Conservation (phyloP, 2,329 filamentous ascomycete genomes). For the Tympanopsis confertula region DNA sequence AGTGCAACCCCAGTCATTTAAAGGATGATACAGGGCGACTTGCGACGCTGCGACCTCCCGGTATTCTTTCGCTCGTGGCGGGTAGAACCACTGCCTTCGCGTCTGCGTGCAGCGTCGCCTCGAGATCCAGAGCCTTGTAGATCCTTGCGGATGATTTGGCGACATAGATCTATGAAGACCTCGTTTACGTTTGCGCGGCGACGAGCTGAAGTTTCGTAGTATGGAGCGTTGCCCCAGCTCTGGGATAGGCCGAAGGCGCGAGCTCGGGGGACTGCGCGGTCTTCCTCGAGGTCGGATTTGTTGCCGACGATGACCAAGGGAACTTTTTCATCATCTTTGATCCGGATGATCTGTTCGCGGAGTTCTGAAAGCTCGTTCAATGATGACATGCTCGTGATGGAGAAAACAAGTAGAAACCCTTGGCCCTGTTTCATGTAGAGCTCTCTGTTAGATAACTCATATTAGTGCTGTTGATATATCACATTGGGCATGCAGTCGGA, state of each 20-base stretch:
- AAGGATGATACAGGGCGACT: neutral
- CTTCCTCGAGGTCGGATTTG: slow-evolving; percentile 64
- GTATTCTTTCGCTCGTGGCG: neutral
- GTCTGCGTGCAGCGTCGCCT: neutral
- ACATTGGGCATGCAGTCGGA: neutral
- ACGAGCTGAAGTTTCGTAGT: slow-evolving; percentile 62
- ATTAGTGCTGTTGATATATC: neutral
- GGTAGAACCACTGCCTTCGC: neutral
- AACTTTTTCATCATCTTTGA: slow-evolving; percentile 60
- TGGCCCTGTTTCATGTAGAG: slow-evolving; percentile 68
- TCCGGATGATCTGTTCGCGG: slow-evolving; percentile 61
- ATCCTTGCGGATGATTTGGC: slow-evolving; percentile 55
- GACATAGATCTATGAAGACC: slow-evolving; percentile 56
- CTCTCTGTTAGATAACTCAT: slow-evolving; percentile 30
- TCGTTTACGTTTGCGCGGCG: slow-evolving; percentile 61
- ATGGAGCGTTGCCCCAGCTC: slow-evolving; percentile 60
- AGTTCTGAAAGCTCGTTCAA: slow-evolving; percentile 60
- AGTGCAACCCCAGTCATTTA: too few relatives aligned
- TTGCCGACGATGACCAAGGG: slow-evolving; percentile 66
- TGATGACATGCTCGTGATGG: slow-evolving; percentile 59
- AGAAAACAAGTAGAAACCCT: slow-evolving; percentile 66
- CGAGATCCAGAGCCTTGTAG: slow-evolving; percentile 4
- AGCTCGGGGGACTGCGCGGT: slow-evolving; percentile 52
- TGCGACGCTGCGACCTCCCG: neutral
- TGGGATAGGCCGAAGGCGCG: slow-evolving; percentile 56